Conservation (phyloP, 345 rosid species). For the Eucalyptus cloeziana region DNA sequence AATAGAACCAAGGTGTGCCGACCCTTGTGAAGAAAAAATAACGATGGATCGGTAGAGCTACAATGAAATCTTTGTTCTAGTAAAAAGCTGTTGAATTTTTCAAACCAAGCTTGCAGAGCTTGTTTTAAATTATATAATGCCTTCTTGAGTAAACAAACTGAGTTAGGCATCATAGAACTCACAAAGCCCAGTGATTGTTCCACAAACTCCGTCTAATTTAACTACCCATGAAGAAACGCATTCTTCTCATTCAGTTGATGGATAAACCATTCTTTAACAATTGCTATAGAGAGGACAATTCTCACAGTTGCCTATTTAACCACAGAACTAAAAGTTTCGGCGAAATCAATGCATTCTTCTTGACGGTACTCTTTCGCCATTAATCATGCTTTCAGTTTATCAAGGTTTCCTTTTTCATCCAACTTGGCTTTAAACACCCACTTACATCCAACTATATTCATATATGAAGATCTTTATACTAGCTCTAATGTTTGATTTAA, state of each 20-base stretch:
- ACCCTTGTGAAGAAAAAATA: background rate
- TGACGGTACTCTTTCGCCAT: background rate
- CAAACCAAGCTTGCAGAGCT: background rate
- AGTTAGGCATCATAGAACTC: background rate
- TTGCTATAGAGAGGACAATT: background rate
- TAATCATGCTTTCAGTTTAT: background rate
- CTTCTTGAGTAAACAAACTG: background rate
- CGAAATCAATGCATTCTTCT: background rate
- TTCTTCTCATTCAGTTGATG: background rate
- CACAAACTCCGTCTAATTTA: background rate
- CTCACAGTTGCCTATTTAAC: background rate
- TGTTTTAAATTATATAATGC: background rate
- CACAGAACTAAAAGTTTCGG: background rate
- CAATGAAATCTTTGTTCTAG: background rate
- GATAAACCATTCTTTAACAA: no score
- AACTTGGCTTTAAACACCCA: background rate
- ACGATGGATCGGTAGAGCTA: background rate
- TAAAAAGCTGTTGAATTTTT: background rate
- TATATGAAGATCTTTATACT: background rate
- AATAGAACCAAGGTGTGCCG: background rate
- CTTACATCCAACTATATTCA: background rate
- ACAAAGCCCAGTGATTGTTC: background rate
- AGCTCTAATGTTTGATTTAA: background rate
- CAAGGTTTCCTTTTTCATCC: background rate
- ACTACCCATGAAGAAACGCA: background rate